Conservation (phyloP, 805 yeast genomes). For the Sungouiozyma ichnusensis region DNA sequence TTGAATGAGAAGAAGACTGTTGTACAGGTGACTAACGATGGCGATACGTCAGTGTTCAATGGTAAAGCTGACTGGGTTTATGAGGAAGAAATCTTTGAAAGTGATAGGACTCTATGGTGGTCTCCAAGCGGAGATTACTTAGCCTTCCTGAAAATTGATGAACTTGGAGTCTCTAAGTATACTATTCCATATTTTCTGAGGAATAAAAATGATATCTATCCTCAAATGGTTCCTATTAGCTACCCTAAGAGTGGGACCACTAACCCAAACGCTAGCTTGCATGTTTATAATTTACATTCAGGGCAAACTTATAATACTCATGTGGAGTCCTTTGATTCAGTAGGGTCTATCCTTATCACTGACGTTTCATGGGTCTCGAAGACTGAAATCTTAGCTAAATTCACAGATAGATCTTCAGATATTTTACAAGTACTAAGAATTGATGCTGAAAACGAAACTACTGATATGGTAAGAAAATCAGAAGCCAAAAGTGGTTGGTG, state of each 20-base stretch:
- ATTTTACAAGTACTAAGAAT: conserved; percentile 46
- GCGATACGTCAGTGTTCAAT: conserved; percentile 60
- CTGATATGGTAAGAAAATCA: conserved; percentile 39
- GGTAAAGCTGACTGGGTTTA: conserved; percentile 94
- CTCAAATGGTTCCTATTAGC: conserved; percentile 49
- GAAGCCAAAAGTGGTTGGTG: conserved; percentile 57
- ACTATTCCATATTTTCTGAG: conserved; percentile 69
- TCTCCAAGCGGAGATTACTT: conserved; percentile 60
- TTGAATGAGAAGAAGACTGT: conserved; percentile 19
- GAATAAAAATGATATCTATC: conserved; percentile 42
- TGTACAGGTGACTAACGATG: conserved; percentile 55
- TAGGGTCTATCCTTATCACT: conserved; percentile 42
- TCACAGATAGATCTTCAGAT: conserved; percentile 60
- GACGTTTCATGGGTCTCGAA: conserved; percentile 66
- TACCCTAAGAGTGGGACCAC: conserved; percentile 79
- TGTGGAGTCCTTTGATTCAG: conserved; percentile 29
- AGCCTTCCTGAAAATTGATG: conserved; percentile 59
- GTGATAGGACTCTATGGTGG: conserved; percentile 79
- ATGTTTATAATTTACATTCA: conserved; percentile 33
- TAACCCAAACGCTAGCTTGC: conserved; percentile 56
- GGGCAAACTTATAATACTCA: conserved; percentile 32
- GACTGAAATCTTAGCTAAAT: conserved; percentile 39
- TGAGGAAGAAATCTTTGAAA: conserved; percentile 76
- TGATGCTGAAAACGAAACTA: conserved; percentile 32
- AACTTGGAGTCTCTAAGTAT: conserved; percentile 60